phyloP scores from a whole-genome alignment of 1,139 yeast species.

The Diutina catenulata region DNA sequence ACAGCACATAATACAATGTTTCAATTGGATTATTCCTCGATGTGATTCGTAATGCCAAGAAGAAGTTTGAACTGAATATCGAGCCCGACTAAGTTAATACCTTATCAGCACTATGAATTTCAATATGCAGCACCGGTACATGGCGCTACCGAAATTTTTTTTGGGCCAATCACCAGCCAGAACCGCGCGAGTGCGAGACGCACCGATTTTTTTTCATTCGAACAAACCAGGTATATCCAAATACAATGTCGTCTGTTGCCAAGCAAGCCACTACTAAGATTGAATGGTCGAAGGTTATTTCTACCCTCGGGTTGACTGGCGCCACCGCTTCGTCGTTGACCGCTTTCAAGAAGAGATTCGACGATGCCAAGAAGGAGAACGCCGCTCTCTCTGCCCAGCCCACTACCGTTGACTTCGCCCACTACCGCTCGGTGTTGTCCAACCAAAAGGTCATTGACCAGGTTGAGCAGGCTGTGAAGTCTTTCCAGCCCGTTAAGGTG shows the following conservation, averaged over 20 bases:
- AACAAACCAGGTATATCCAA: too few species aligned
- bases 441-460: conserved; percentile 73
- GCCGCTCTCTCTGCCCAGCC: conserved; percentile 60
- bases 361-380: conserved; percentile 85
- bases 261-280: conserved; percentile 76
- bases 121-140: too few species aligned
- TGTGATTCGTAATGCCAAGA: too few species aligned
- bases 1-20: too few species aligned
- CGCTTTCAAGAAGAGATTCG: conserved; percentile 95
- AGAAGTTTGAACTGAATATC: too few species aligned
- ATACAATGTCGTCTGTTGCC: conserved; percentile 18
- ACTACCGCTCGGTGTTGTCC: conserved; percentile 72
- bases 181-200: too few species aligned
- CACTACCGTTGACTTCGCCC: conserved; percentile 66
- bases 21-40: too few species aligned
- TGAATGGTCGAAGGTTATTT: conserved; percentile 89
- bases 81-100: too few species aligned
- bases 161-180: too few species aligned
- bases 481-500: conserved; percentile 74
- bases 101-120: too few species aligned
- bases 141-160: too few species aligned
- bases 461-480: conserved; percentile 62
- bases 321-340: conserved; percentile 79
- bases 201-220: too few species aligned
- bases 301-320: conserved; percentile 88